Percentiles rank a stretch among this genome's conserved stretches.
These are phyloP conservation scores for Chlorophyllum brunneum DNA, from an alignment of 768 basidiomycete genomes.

Conservation along the genomic window DNA sequence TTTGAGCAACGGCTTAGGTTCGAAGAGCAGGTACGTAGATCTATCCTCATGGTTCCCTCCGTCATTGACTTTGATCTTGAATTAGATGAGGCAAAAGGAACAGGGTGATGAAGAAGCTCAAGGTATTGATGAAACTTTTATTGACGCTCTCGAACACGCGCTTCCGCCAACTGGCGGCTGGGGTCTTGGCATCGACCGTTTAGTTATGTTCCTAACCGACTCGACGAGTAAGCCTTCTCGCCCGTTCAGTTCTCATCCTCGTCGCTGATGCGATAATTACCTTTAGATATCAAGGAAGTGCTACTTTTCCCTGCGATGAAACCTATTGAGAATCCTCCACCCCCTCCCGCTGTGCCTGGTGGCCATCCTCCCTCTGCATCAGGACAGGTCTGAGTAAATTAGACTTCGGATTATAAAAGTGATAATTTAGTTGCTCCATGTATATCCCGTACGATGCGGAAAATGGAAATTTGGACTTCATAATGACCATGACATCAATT, in stretches of 20 bases:
- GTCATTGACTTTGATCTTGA: background rate
- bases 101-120: slow-evolving; percentile 98
- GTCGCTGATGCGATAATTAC: slow-evolving; percentile 1
- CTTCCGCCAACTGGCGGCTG: slow-evolving; percentile 97
- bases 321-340: slow-evolving; percentile 55
- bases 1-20: slow-evolving; percentile 95
- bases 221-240: slow-evolving; percentile 66
- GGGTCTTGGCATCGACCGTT: slow-evolving; percentile 93
- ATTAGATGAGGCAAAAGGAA: slow-evolving; percentile 84
- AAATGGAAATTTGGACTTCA: no score
- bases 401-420: background rate
- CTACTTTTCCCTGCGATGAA: slow-evolving; percentile 97
- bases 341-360: slow-evolving; percentile 18
- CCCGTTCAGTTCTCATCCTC: background rate
- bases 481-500: no score
- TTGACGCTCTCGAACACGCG: slow-evolving; percentile 97
- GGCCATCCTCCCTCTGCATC: slow-evolving; percentile 27
- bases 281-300: slow-evolving; percentile 91
- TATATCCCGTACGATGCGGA: no score
- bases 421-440: slow-evolving; percentile 1
- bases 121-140: slow-evolving; percentile 92
- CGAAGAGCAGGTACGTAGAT: slow-evolving; percentile 72
- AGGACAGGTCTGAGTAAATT: slow-evolving; percentile 26
- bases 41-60: background rate
- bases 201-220: slow-evolving; percentile 98